Evolutionary conservation across 768 basidiomycete genomes (phyloP), one percentile per base, ranked within the genome.

Genomic region (Lactarius quietus): DNA sequence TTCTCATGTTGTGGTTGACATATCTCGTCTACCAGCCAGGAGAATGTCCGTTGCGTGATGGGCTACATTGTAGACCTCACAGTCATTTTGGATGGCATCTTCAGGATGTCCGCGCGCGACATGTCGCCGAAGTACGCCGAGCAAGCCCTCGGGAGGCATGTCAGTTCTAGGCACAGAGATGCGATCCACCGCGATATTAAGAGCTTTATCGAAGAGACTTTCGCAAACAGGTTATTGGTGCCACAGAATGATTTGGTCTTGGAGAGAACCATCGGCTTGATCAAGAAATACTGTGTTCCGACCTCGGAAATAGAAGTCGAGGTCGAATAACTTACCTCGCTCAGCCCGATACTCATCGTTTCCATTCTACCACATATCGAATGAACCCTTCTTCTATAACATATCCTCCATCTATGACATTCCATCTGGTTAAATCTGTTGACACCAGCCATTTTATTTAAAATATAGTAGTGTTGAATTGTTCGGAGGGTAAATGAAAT

Each of bases 41-140:
- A 65, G 58, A 36, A 65, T 36, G 18, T 65, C 14, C 36, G 53
- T 18, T 38, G 33, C 18, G 53, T 56, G 35, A 48, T 61, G 59
- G 64, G 59, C 53, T 65, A 65, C 59, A 60, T 65, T 20, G 64
- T 65, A 20, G 28, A 61, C 48, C 60, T 65, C 36, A 65, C 45
- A 7, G 48, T 57, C 8, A 51, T 61, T 6, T 38, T 57, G 6
- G 26, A 64, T n/a, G 39, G 23, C n/a, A 26, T 59, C 17, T 59
- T 35, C 10, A 26, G 26, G 33, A 20, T 18, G 8, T 9, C 57
- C 18, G 39, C 10, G 3, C 31, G 57, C 10, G 23, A 31, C 6
- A 33, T 59, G 6, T 35, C 38, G 4, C 14, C 18, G 3, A 18
- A 3, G 3, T 33, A 33, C 6, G 57, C 20, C 3, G 38, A 8